phyloP scores from a whole-genome alignment of 371 early-diverging fungal genomes.

The Synchytrium microbalum region DNA sequence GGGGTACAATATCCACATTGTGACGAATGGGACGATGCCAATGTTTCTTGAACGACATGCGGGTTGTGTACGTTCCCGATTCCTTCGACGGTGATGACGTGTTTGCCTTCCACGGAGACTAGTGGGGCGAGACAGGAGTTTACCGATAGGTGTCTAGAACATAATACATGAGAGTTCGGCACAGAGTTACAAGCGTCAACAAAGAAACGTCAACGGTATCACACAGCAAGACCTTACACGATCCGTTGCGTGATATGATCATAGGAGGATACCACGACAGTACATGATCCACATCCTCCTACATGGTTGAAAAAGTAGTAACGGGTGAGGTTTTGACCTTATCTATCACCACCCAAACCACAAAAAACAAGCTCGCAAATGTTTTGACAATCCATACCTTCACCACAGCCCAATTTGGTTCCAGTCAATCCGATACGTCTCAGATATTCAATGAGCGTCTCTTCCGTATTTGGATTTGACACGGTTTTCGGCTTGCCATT shows the following conservation, averaged over 20 bases:
- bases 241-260: background rate
- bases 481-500: background rate
- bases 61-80: slow-evolving; percentile 50
- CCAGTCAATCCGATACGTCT: slow-evolving; percentile 4
- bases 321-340: no score
- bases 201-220: background rate
- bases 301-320: background rate
- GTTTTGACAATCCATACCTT: slow-evolving; percentile 1
- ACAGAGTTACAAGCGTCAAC: background rate
- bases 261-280: slow-evolving; percentile 2
- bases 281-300: slow-evolving; percentile 5
- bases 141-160: slow-evolving; percentile 38
- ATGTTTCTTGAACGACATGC: slow-evolving; percentile 54
- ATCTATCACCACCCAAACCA: no score
- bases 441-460: background rate
- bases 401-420: slow-evolving; percentile 3
- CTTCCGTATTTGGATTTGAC: background rate
- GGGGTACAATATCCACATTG: slow-evolving; percentile 84
- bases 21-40: slow-evolving; percentile 26
- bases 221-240: background rate
- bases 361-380: no score
- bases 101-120: slow-evolving; percentile 62
- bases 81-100: slow-evolving; percentile 73
- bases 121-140: slow-evolving; percentile 69
- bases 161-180: background rate